Conservation (phyloP, 352 stramenopile genomes). For the Globisporangium cystogenes region DNA sequence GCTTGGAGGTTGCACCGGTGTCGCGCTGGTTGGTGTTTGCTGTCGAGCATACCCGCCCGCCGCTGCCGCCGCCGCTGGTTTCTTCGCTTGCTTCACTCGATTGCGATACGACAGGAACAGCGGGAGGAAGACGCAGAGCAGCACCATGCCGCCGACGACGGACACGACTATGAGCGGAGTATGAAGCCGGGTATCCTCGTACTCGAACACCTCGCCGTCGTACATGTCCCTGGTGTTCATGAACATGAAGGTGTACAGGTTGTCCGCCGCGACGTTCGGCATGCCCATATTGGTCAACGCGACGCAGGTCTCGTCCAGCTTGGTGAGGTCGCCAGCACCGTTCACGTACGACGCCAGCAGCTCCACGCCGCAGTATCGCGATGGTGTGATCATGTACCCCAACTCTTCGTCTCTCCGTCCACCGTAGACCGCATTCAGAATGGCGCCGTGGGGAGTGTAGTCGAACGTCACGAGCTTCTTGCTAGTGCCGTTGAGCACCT, state of each 20-base stretch:
- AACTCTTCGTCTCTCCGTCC: constrained; percentile 10
- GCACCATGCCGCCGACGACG: too few species aligned
- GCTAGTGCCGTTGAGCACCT: neutral
- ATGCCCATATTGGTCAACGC: neutral
- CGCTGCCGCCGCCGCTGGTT: too few species aligned
- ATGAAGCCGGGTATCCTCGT: too few species aligned
- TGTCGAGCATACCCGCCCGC: too few species aligned
- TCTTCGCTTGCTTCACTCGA: too few species aligned
- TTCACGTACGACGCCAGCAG: constrained; percentile 1
- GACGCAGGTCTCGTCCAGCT: neutral
- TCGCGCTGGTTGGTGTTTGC: too few species aligned
- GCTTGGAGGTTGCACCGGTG: too few species aligned
- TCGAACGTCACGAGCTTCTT: constrained; percentile 1
- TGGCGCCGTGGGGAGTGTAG: neutral
- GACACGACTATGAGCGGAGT: too few species aligned
- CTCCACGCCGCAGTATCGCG: constrained; percentile 1
- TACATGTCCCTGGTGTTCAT: neutral
- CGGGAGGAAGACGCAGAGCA: too few species aligned
- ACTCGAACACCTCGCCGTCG: neutral
- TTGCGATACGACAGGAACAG: too few species aligned
- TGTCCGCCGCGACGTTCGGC: neutral
- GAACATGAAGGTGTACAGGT: neutral
- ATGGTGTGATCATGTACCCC: neutral
- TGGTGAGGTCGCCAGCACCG: neutral
- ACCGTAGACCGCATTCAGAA: constrained; percentile 7